These are phyloP conservation scores for Didymosphaeria variabile DNA, from an alignment of 2,329 filamentous ascomycete genomes.

Conservation along the genomic window DNA sequence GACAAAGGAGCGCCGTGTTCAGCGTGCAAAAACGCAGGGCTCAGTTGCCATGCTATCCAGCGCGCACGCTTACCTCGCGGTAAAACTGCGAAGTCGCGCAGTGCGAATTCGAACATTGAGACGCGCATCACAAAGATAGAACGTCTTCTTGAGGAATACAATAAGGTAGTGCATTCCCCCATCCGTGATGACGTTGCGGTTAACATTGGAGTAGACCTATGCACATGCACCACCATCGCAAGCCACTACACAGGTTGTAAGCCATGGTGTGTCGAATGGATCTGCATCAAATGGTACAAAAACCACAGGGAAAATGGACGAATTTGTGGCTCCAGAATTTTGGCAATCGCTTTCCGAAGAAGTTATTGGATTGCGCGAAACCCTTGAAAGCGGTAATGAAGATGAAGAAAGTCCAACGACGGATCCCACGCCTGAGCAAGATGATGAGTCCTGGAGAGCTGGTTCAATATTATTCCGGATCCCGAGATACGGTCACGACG, in stretches of 20 bases:
- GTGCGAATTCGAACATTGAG: not conserved
- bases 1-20: conserved; percentile 23
- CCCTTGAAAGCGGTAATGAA: conserved; percentile 9
- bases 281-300: not conserved
- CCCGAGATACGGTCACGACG: not conserved
- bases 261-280: not conserved
- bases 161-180: not conserved
- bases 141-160: not conserved
- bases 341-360: conserved; percentile 22
- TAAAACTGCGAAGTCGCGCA: conserved; percentile 17
- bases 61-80: conserved; percentile 24
- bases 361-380: conserved; percentile 18
- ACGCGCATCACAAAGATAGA: conserved; percentile 11
- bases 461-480: not conserved
- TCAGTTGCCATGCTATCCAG: conserved; percentile 20
- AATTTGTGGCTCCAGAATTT: conserved; percentile 22
- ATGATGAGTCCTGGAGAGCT: not conserved
- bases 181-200: not conserved
- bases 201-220: not conserved
- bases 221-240: not conserved
- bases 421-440: not conserved
- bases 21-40: conserved; percentile 17
- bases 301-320: not conserved
- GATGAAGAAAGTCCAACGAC: conserved; percentile 1
- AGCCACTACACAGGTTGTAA: not conserved